These are phyloP conservation scores for Mediolabrus comicus DNA, from an alignment of 108 stramenopile species.

Conservation along the genomic window DNA sequence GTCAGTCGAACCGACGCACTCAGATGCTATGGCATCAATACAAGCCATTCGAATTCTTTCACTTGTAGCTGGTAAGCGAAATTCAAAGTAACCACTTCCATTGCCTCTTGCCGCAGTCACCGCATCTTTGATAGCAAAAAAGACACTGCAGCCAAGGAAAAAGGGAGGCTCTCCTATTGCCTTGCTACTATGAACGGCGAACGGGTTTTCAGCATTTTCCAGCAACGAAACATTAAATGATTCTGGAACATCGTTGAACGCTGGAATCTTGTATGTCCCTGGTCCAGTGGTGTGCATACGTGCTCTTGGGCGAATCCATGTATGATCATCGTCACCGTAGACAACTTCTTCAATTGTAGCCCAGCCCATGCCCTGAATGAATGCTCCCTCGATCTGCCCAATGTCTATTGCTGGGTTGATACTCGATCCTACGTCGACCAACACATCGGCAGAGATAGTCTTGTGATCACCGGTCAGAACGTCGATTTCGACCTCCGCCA, in stretches of 20 bases:
- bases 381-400: conserved; percentile 96
- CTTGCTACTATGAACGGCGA: conserved; percentile 94
- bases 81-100: conserved; percentile 67
- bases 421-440: conserved; percentile 87
- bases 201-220: conserved; percentile 83
- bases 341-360: conserved; percentile 92
- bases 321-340: conserved; percentile 91
- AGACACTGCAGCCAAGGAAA: conserved; percentile 86
- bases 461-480: conserved; percentile 86
- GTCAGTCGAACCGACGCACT: conserved; percentile 35
- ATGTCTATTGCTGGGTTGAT: conserved; percentile 96
- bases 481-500: conserved; percentile 91
- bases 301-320: conserved; percentile 85
- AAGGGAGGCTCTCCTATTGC: conserved; percentile 97
- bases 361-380: conserved; percentile 96
- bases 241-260: conserved; percentile 93
- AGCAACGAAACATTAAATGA: conserved; percentile 86
- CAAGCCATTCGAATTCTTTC: conserved; percentile 82
- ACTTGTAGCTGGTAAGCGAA: conserved; percentile 86
- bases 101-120: conserved; percentile 61
- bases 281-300: conserved; percentile 88
- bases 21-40: conserved; percentile 59
- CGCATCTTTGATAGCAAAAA: conserved; percentile 94
- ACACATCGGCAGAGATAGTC: conserved; percentile 78
- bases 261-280: conserved; percentile 96